Evolutionary conservation across 805 yeast genomes (phyloP).

Genomic region (Nakazawaea holstii): DNA sequence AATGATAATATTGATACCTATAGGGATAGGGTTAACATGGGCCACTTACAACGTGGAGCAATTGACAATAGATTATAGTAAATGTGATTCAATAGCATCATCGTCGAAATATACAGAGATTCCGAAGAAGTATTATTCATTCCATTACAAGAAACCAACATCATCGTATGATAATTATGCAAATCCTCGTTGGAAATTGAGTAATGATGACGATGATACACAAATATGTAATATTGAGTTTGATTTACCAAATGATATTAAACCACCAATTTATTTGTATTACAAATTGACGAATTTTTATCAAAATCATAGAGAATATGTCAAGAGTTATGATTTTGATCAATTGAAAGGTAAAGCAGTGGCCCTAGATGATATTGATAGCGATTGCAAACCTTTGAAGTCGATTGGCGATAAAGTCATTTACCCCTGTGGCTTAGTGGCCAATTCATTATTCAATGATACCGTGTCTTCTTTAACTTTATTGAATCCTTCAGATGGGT

Average conservation of each 20-base stretch:
- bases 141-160: constrained; percentile 52
- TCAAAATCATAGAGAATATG: constrained; percentile 94
- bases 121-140: constrained; percentile 51
- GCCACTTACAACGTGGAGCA: constrained; percentile 80
- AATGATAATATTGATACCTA: constrained; percentile 80
- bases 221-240: constrained; percentile 64
- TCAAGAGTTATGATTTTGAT: constrained; percentile 71
- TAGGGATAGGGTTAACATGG: constrained; percentile 79
- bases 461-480: constrained; percentile 55
- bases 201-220: constrained; percentile 22
- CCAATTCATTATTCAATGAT: constrained; percentile 90
- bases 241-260: constrained; percentile 63
- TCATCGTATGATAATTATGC: constrained; percentile 24
- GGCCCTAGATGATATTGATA: constrained; percentile 39
- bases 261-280: constrained; percentile 69
- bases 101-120: constrained; percentile 37
- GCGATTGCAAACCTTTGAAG: constrained; percentile 49
- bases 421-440: constrained; percentile 94
- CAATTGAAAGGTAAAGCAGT: constrained; percentile 80
- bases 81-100: constrained; percentile 51
- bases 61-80: constrained; percentile 67
- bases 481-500: constrained; percentile 32
- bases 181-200: constrained; percentile 60
- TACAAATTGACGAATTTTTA: constrained; percentile 86
- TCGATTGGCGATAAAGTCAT: constrained; percentile 33